Percentiles rank a stretch among this genome's conserved stretches.
phyloP scores from a whole-genome alignment of 2,329 filamentous ascomycete species.

The Aspergillus fumigatiaffinis region DNA sequence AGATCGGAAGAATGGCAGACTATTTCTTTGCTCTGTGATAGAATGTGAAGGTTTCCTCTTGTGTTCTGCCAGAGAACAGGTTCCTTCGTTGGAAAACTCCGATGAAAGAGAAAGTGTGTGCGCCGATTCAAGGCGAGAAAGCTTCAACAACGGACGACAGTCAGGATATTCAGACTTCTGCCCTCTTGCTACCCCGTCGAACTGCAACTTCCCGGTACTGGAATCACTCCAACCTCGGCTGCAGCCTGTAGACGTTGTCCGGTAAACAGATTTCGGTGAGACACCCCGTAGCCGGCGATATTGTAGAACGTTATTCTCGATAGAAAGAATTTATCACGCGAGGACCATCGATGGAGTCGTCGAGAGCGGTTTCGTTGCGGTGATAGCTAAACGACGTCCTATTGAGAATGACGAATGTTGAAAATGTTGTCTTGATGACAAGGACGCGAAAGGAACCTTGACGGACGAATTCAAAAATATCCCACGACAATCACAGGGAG shows the following conservation, averaged over 20 bases:
- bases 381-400: conserved; percentile 9
- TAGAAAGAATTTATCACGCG: conserved; percentile 17
- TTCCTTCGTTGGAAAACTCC: conserved; percentile 19
- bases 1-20: not conserved
- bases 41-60: not conserved
- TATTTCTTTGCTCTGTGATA: not conserved
- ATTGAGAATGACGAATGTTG: conserved; percentile 1
- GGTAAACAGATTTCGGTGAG: conserved; percentile 3
- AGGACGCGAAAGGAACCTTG: conserved; percentile 8
- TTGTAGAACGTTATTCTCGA: conserved; percentile 1
- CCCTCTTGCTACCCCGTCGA: conserved; percentile 28
- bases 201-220: conserved; percentile 23
- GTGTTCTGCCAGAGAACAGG: conserved; percentile 26
- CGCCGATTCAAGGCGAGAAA: conserved; percentile 19
- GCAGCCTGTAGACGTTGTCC: conserved; percentile 5
- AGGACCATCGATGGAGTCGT: conserved; percentile 22
- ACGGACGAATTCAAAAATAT: not conserved
- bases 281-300: conserved; percentile 6
- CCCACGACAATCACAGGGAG: not conserved
- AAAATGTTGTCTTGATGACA: not conserved
- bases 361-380: conserved; percentile 5
- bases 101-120: conserved; percentile 16
- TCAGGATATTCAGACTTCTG: conserved; percentile 21
- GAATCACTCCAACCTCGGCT: conserved; percentile 18
- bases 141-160: conserved; percentile 24